Evolutionary conservation across 2,329 filamentous ascomycete genomes (phyloP).

Genomic region (Neophaeococcomyces aloes): DNA sequence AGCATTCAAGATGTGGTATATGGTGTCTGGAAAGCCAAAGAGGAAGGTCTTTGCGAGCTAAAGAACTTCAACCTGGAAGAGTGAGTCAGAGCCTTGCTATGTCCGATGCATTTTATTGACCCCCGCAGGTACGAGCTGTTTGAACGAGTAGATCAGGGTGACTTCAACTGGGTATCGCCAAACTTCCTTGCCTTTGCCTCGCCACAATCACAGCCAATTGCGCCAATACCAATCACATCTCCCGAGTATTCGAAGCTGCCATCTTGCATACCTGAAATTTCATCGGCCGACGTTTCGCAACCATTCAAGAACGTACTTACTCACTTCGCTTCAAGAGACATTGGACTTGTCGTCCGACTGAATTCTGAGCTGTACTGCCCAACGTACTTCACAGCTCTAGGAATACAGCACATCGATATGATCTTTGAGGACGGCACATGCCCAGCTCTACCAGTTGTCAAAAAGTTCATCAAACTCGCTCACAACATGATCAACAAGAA

Average conservation of each 20-base stretch:
- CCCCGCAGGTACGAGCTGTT: slow-evolving; percentile 67
- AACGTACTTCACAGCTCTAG: slow-evolving; percentile 91
- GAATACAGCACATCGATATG: slow-evolving; percentile 96
- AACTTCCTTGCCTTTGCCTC: slow-evolving; percentile 94
- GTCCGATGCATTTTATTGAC: not conserved
- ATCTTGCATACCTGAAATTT: slow-evolving; percentile 61
- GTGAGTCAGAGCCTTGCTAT: too few relatives aligned
- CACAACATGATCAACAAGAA: slow-evolving; percentile 91
- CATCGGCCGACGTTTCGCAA: slow-evolving; percentile 59
- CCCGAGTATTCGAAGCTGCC: slow-evolving; percentile 66
- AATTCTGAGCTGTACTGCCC: slow-evolving; percentile 95
- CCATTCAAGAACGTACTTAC: slow-evolving; percentile 93
- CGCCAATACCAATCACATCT: slow-evolving; percentile 60
- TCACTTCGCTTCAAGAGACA: slow-evolving; percentile 78
- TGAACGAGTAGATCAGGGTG: slow-evolving; percentile 92
- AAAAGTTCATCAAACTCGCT: slow-evolving; percentile 87
- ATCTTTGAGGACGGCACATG: slow-evolving; percentile 99
- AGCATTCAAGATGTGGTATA: slow-evolving; percentile 97
- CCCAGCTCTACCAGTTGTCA: slow-evolving; percentile 75
- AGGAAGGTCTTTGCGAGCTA: slow-evolving; percentile 80
- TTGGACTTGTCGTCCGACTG: slow-evolving; percentile 85
- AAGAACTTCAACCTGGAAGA: slow-evolving; percentile 94
- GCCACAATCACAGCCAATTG: slow-evolving; percentile 69
- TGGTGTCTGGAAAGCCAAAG: slow-evolving; percentile 97
- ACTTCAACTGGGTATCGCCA: slow-evolving; percentile 99